Evolutionary conservation across 2,329 filamentous ascomycete genomes (phyloP), one percentile per base, ranked within the genome.

Genomic region (Alternaria sp.): DNA sequence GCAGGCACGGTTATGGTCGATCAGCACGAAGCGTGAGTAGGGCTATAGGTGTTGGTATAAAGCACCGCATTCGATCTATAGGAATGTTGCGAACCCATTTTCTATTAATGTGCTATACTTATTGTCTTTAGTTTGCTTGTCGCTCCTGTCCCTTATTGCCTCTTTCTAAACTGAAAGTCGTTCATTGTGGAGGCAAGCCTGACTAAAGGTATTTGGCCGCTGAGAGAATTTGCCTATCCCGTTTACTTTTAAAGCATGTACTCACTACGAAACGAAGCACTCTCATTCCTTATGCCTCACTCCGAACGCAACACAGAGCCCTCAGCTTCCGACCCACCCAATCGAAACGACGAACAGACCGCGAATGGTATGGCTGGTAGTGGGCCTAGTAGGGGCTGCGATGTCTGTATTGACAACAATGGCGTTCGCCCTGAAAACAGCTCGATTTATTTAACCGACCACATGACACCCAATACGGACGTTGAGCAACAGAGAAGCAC

Each of bases 401-500:
- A 52, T 52, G 29, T n/a, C 23, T 17, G 10, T 36, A 52, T 39
- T 8, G 17, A 52, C 39, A 44, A 44, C 29, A 31, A 52, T 52
- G 29, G 28, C 31, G 29, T 26, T 51, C 28, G 37, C 21, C 17
- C 50, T 13, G 23, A 21, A 44, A 44, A 52, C 14, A 31, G 29
- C 13, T 36, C 39, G 28, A 26, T 17, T 44, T 52, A 42, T 29
- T 36, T 52, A 10, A 52, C 28, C 39, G 39, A 52, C 21, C 31
- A 44, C 36, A 52, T 52, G 29, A 36, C 29, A 52, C 39, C 50
- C 17, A 52, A 36, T 44, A 44, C 39, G 13, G 13, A 52, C 14
- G n/a, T 21, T 28, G 29, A 44, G n/a, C 29, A 52, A 29, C n/a
- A 52, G 29, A 44, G 29, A 21, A 52, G 29, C 21, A 36, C 29